A percentile compares a stretch with the other conserved stretches of the same genome.
These are phyloP conservation scores for Colletotrichum kahawae DNA, from an alignment of 2,329 filamentous ascomycete species.

Conservation along the genomic window DNA sequence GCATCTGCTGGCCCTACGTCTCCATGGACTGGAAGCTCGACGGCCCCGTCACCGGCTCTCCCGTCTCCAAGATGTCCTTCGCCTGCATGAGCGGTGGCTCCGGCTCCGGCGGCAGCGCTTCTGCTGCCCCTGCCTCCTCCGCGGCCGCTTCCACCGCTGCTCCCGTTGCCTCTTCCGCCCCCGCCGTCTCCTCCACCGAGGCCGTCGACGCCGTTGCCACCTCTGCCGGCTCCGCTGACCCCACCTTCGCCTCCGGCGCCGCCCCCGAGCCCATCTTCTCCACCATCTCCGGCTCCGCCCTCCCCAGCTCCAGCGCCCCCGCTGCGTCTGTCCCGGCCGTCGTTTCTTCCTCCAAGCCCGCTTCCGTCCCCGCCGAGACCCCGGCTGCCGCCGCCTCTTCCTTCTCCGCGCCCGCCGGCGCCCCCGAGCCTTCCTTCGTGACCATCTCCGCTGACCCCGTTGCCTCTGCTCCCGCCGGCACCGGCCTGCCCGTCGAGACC, in stretches of 20 bases:
- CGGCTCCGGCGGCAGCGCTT: slow-evolving; percentile 43
- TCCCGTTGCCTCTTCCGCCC: neutral
- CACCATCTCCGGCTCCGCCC: slow-evolving; percentile 4
- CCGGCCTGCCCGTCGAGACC: neutral
- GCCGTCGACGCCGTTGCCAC: neutral
- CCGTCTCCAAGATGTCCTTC: slow-evolving; percentile 54
- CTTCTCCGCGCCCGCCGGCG: neutral
- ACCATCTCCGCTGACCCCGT: neutral
- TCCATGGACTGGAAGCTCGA: slow-evolving; percentile 57
- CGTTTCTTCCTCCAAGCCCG: neutral
- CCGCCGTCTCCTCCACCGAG: neutral
- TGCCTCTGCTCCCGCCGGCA: neutral
- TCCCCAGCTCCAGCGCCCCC: slow-evolving; percentile 4
- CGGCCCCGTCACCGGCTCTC: slow-evolving; percentile 29
- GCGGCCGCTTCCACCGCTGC: neutral
- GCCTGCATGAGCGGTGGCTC: slow-evolving; percentile 46
- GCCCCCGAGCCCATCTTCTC: slow-evolving; percentile 5
- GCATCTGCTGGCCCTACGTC: slow-evolving; percentile 67
- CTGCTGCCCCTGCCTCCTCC: slow-evolving; percentile 32
- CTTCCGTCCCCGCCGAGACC: neutral
- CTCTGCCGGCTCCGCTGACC: neutral
- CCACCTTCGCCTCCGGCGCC: neutral
- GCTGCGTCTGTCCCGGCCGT: neutral
- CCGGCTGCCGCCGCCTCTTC: neutral
- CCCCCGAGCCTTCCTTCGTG: neutral